These are phyloP conservation scores for Coemansia guatemalensis DNA, from an alignment of 192 early-diverging fungal genomes.

Conservation along the genomic window DNA sequence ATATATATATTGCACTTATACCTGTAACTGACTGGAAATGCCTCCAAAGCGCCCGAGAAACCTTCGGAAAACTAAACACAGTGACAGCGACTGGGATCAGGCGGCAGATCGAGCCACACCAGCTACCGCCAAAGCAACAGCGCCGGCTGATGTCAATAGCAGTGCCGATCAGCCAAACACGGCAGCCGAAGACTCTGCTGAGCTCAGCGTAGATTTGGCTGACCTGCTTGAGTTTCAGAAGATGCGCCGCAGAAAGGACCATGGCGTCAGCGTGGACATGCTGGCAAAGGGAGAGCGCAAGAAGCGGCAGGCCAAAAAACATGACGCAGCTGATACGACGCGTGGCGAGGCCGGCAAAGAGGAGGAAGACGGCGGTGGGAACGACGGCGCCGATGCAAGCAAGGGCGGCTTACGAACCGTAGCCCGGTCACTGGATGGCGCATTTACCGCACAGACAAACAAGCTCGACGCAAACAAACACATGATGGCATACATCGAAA, in stretches of 20 bases:
- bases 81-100: constrained; percentile 47
- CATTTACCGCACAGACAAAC: constrained; percentile 76
- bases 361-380: constrained; percentile 4
- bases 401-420: constrained; percentile 8
- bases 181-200: constrained; percentile 13
- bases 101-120: constrained; percentile 51
- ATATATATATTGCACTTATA: background rate
- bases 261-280: constrained; percentile 16
- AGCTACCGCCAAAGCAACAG: constrained; percentile 14
- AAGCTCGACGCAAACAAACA: constrained; percentile 76
- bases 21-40: constrained; percentile 14
- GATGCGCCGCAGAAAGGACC: constrained; percentile 15
- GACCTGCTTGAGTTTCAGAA: constrained; percentile 34
- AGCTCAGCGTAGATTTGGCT: constrained; percentile 12
- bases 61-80: constrained; percentile 27
- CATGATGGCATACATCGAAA: constrained; percentile 86
- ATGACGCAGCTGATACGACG: background rate
- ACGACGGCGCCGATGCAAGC: constrained; percentile 1
- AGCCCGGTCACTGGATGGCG: constrained; percentile 55
- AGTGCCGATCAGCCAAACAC: constrained; percentile 19
- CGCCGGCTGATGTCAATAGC: constrained; percentile 28
- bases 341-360: constrained; percentile 1
- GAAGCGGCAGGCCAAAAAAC: constrained; percentile 9
- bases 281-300: constrained; percentile 31
- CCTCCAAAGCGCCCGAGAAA: constrained; percentile 46